Evolutionary conservation across 2,329 filamentous ascomycete species (phyloP).

Genomic region (Aspergillus calidoustus): DNA sequence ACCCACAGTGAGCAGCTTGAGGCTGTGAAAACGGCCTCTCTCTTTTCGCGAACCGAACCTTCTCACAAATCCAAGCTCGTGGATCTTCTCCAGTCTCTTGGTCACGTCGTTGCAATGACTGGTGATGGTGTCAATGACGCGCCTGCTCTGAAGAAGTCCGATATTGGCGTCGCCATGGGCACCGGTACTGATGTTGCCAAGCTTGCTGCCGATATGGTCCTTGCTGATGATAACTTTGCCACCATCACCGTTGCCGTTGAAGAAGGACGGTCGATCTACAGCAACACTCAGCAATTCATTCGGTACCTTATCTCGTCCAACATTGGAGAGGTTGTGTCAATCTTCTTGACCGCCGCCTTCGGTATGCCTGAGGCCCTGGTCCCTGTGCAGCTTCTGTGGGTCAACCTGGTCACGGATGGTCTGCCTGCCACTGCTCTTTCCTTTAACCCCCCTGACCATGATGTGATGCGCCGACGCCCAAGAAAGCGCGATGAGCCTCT

Average conservation of each 20-base stretch:
- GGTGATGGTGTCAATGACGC: slow-evolving; percentile 99
- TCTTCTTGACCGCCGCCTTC: slow-evolving; percentile 93
- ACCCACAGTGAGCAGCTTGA: slow-evolving; percentile 77
- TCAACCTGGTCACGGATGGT: slow-evolving; percentile 97
- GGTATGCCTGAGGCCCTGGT: slow-evolving; percentile 98
- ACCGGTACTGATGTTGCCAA: slow-evolving; percentile 97
- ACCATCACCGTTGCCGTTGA: slow-evolving; percentile 96
- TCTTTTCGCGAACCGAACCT: slow-evolving; percentile 96
- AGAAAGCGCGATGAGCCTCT: slow-evolving; percentile 91
- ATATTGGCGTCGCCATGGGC: slow-evolving; percentile 99
- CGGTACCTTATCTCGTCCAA: slow-evolving; percentile 98
- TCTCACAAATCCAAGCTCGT: slow-evolving; percentile 97
- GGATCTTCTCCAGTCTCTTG: slow-evolving; percentile 88
- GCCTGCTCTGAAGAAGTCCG: slow-evolving; percentile 95
- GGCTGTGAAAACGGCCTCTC: slow-evolving; percentile 80
- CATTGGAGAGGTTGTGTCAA: slow-evolving; percentile 98
- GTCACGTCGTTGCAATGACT: slow-evolving; percentile 98
- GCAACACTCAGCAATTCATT: slow-evolving; percentile 99
- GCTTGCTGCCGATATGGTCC: slow-evolving; percentile 96
- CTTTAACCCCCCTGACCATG: slow-evolving; percentile 98
- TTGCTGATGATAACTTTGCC: slow-evolving; percentile 98
- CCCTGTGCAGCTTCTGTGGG: slow-evolving; percentile 96
- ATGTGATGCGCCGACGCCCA: slow-evolving; percentile 93
- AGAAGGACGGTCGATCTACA: slow-evolving; percentile 97
- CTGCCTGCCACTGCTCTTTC: slow-evolving; percentile 93